Evolutionary conservation across 345 rosid species (phyloP), one percentile per base, ranked within the genome.

Genomic region (Nasturtium officinale): DNA sequence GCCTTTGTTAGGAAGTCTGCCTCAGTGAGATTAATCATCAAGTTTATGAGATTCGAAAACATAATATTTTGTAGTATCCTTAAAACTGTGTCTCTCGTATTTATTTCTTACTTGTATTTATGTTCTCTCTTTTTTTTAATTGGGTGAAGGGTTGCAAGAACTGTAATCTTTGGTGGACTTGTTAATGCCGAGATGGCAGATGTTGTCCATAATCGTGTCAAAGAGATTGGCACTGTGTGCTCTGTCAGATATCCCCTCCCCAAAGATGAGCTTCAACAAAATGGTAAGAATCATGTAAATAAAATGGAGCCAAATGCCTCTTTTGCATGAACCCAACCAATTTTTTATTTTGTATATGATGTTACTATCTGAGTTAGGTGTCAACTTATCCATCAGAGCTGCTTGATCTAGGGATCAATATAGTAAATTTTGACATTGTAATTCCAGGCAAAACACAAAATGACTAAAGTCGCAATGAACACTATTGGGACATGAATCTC

Each of bases 161-260:
- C 90, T 72, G 89, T 95, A 17, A 81, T 91, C 81, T 82, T 90
- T 79, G 99, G 99, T 69, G 91, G 96, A 60, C 91, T 91, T 84
- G 72, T 71, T 58, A 72, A 82, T 82, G 79, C 82, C 76, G 84
- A 83, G 78, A 82, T 88, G 90, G 96, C 89, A 23, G 89, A 89
- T 64, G 79, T 79, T 32, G 88, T 90, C 76, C 97, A 90, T 75
- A 65, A 46, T 25, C 80, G 61, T 76, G 96, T 90, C 28, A 79
- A 78, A 81, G 85, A 83, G 77, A 79, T 80, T 60, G 97, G 96
- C 56, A 79, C 80, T 64, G 96, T 87, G 17, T 91, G 97, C 70
- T 89, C 96, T 64, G 78, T 89, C 61, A 85, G 83, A 65, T 89
- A 89, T 81, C 97, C 97, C 73, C 93, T 95, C 68, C 86, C 97